Percentiles rank a stretch among this genome's conserved stretches.
Conservation (phyloP, 495 filamentous ascomycete genomes). For the Neurospora tetraspora region DNA sequence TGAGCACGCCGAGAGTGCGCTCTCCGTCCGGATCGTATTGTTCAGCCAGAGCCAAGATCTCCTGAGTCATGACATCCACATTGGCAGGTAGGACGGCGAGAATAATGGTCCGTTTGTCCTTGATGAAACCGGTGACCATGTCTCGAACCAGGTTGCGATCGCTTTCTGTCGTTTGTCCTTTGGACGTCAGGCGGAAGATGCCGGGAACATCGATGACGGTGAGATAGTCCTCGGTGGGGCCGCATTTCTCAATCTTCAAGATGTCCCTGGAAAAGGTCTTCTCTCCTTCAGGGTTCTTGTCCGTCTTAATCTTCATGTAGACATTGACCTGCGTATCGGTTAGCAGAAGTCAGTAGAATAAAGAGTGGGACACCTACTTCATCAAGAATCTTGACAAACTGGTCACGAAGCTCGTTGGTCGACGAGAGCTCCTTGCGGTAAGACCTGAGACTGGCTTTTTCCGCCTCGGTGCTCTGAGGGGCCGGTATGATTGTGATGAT, state of each 20-base stretch:
- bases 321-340: conserved; percentile 18
- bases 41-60: conserved; percentile 46
- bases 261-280: conserved; percentile 41
- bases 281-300: conserved; percentile 4
- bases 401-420: conserved; percentile 3
- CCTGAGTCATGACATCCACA: conserved; percentile 53
- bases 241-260: conserved; percentile 45
- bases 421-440: conserved; percentile 8
- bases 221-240: conserved; percentile 45
- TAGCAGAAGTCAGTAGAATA: not conserved
- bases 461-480: conserved; percentile 12
- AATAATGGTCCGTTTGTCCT: conserved; percentile 43
- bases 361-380: conserved; percentile 10
- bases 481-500: conserved; percentile 36
- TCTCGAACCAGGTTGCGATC: conserved; percentile 42
- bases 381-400: conserved; percentile 14
- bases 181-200: conserved; percentile 47
- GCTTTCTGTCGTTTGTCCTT: conserved; percentile 33
- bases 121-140: conserved; percentile 42
- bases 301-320: conserved; percentile 26
- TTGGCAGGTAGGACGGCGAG: conserved; percentile 49
- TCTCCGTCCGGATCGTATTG: conserved; percentile 37
- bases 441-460: conserved; percentile 8
- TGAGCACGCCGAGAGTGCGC: conserved; percentile 50
- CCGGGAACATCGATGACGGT: conserved; percentile 56